Evolutionary conservation across 2,329 filamentous ascomycete genomes (phyloP).

Genomic region (Cordyceps fumosorosea): DNA sequence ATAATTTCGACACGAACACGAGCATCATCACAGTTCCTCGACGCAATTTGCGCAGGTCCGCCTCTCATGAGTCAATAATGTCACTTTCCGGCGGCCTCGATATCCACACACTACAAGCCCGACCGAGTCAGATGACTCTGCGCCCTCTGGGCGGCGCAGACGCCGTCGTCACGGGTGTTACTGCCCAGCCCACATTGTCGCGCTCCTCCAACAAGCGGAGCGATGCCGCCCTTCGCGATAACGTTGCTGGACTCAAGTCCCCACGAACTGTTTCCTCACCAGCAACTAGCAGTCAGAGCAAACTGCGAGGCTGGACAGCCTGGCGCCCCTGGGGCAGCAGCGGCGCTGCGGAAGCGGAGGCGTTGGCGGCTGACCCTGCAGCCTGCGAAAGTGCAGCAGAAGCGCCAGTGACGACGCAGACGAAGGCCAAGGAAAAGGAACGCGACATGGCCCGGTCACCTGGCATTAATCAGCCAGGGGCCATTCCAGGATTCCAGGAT

Average conservation of each 20-base stretch:
- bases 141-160: constrained; percentile 47
- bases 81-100: constrained; percentile 84
- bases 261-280: constrained; percentile 26
- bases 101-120: constrained; percentile 72
- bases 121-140: constrained; percentile 67
- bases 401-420: constrained; percentile 10
- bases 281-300: constrained; percentile 19
- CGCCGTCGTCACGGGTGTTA: constrained; percentile 52
- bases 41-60: constrained; percentile 51
- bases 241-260: constrained; percentile 34
- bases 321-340: constrained; percentile 46
- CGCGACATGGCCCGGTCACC: constrained; percentile 46
- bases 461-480: constrained; percentile 73
- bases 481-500: constrained; percentile 64
- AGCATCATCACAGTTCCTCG: constrained; percentile 17
- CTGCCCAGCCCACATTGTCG: constrained; percentile 51
- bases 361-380: constrained; percentile 1
- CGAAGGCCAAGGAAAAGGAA: constrained; percentile 28
- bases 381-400: neutral
- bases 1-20: neutral
- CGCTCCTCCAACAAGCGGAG: constrained; percentile 40
- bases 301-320: constrained; percentile 29
- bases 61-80: constrained; percentile 84
- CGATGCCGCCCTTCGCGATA: constrained; percentile 53
- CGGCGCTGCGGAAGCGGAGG: constrained; percentile 22